A percentile compares a stretch with the other conserved stretches of the same genome.
Evolutionary conservation across 1,284 basidiomycete genomes (phyloP).

Genomic region (Ganoderma leucocontextum): DNA sequence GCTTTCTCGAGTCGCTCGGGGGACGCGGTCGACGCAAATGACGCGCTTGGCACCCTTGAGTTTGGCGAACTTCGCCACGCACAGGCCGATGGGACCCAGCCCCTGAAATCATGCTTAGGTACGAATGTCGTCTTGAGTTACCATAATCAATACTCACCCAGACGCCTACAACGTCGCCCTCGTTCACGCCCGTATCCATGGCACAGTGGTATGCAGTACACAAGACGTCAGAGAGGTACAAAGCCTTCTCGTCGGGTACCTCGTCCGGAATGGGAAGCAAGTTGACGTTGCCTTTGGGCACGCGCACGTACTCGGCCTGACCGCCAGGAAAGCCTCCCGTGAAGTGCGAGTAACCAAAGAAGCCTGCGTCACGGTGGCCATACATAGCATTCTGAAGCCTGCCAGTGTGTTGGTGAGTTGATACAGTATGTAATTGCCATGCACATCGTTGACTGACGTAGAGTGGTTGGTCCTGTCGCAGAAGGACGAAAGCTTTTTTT

Average conservation of each 20-base stretch:
- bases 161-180: conserved; percentile 73
- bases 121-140: too few species aligned
- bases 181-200: conserved; percentile 70
- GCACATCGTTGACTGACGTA: conserved; percentile 49
- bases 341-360: conserved; percentile 81
- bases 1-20: conserved; percentile 58
- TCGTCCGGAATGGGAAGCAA: conserved; percentile 73
- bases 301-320: conserved; percentile 74
- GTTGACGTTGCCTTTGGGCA: conserved; percentile 78
- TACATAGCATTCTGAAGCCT: conserved; percentile 73
- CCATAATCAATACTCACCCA: conserved; percentile 54
- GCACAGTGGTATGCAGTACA: conserved; percentile 80
- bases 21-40: conserved; percentile 76
- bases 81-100: conserved; percentile 70
- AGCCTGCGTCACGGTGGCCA: conserved; percentile 73
- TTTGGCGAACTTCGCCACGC: conserved; percentile 66
- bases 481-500: conserved; percentile 75
- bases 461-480: conserved; percentile 79
- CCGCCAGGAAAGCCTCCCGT: conserved; percentile 80
- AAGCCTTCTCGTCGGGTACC: conserved; percentile 68
- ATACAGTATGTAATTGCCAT: too few species aligned
- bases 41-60: conserved; percentile 77
- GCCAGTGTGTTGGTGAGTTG: conserved; percentile 13
- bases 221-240: conserved; percentile 78
- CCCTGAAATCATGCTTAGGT: conserved; percentile 46